phyloP scores from a whole-genome alignment of 768 basidiomycete species.

The Lentinus brumalis region DNA sequence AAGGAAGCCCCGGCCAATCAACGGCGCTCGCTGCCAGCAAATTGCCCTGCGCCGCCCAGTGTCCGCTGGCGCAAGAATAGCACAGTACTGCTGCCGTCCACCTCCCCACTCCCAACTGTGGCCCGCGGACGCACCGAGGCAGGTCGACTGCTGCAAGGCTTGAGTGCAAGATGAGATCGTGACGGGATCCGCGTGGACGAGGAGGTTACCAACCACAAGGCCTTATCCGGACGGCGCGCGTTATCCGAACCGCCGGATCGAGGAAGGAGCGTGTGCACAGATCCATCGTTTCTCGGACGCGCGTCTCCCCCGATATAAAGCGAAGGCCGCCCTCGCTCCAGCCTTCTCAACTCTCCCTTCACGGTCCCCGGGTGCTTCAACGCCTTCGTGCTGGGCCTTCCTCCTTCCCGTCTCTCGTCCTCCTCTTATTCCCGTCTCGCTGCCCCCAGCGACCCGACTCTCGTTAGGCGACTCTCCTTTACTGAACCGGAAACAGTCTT shows the following conservation, averaged over 20 bases:
- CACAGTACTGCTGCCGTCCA: neutral
- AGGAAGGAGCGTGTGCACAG: neutral
- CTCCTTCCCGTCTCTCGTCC: constrained; percentile 4
- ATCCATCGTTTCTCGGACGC: neutral
- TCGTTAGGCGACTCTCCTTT: constrained; percentile 15
- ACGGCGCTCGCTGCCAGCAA: neutral
- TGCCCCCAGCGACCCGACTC: neutral
- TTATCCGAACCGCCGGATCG: neutral
- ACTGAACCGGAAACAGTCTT: neutral
- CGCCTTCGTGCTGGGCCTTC: constrained; percentile 5
- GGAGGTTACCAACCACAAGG: neutral
- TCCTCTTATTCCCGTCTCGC: neutral
- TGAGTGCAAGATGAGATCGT: neutral
- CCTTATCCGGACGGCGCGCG: neutral
- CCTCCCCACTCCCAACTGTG: neutral
- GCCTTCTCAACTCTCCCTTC: constrained; percentile 3
- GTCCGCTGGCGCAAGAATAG: neutral
- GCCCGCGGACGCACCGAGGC: neutral
- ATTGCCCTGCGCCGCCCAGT: neutral
- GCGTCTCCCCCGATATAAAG: neutral
- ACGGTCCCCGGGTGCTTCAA: constrained; percentile 5
- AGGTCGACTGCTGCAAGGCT: neutral
- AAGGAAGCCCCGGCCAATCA: neutral
- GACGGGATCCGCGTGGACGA: neutral
- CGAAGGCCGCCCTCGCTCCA: too few relatives aligned